These are phyloP conservation scores for Chenopodium formosanum DNA, from an alignment of 148 eudicot species.

Conservation along the genomic window DNA sequence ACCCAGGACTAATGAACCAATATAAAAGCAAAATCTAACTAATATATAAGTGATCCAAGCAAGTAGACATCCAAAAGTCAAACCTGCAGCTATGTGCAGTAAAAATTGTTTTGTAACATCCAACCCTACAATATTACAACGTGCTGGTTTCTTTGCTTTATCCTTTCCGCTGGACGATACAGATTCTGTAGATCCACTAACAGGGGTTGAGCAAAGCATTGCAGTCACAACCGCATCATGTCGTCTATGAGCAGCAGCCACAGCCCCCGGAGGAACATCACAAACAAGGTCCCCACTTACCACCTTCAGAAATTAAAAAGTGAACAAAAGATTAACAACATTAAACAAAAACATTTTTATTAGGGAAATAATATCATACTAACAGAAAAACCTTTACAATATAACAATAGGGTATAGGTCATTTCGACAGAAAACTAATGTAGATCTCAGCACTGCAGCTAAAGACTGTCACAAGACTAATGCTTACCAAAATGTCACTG, in stretches of 20 bases:
- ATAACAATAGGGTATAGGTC: not conserved
- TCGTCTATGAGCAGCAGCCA: conserved; percentile 92
- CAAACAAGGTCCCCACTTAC: conserved; percentile 95
- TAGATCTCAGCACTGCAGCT: not conserved
- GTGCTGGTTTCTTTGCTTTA: conserved; percentile 83
- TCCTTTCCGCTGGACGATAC: conserved; percentile 83
- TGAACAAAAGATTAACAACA: not conserved
- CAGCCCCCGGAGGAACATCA: conserved; percentile 95
- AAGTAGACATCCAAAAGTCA: conserved; percentile 20
- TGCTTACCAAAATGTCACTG: conserved; percentile 75
- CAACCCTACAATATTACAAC: conserved; percentile 77
- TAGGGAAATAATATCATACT: not conserved
- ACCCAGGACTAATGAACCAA: conserved; percentile 13
- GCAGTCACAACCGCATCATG: conserved; percentile 95
- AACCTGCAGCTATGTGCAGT: conserved; percentile 83
- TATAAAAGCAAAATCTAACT: conserved; percentile 5
- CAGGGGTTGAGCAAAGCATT: conserved; percentile 83
- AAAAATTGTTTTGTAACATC: conserved; percentile 84
- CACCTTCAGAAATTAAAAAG: conserved; percentile 46
- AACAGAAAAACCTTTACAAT: not conserved
- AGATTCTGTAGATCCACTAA: conserved; percentile 81
- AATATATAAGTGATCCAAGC: not conserved
- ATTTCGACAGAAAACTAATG: not conserved
- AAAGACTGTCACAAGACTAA: not conserved
- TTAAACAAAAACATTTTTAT: not conserved